Evolutionary conservation across 2,329 filamentous ascomycete species (phyloP), one percentile per base, ranked within the genome.

Genomic region (Calonectria crousiana): DNA sequence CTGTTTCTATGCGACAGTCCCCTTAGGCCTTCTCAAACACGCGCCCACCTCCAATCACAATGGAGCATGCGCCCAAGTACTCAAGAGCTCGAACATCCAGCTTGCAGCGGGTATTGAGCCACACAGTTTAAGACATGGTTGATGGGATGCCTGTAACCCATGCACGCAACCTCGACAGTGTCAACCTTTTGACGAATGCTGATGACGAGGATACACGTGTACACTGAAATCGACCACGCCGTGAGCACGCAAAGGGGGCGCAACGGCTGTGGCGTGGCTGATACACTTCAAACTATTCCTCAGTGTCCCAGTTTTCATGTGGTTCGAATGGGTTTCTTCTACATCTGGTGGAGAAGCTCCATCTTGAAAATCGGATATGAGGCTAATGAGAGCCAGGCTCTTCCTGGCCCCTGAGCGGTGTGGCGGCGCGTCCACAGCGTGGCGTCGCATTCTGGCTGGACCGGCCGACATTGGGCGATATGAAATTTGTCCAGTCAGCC

Each of bases 361-460:
- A 52, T 53, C 16, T 28, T 41, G 20, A 23, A 34, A 41, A 49
- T 58, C 69, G 72, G 44, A 38, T 51, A 34, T 62, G 74, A 76
- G 72, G 52, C 72, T 69, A 69, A 69, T 28, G 58, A 64, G 67
- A 64, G 53, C n/a, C 53, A 44, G 62, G 38, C 49, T n/a, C 28
- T 75, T 74, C 62, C 58, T 23, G 67, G 73, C 78, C 78, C 77
- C 77, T 78, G 77, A 80, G 67, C 69, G 73, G 75, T 77, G 78
- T 79, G 77, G 78, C 78, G 74, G 69, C 71, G 47, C 64, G 75
- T 62, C 74, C 74, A 72, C 58, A 70, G 32, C 71, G 66, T 73
- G 41, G 75, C 62, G 69, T 67, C 20, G n/a, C 70, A 58, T 38
- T 41, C 49, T 67, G 34, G 26, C 41, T 71, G 62, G 52, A 14